A percentile compares a stretch with the other conserved stretches of the same genome.
Evolutionary conservation across 2,329 filamentous ascomycete genomes (phyloP).

Genomic region (Colletotrichum theobromicola): DNA sequence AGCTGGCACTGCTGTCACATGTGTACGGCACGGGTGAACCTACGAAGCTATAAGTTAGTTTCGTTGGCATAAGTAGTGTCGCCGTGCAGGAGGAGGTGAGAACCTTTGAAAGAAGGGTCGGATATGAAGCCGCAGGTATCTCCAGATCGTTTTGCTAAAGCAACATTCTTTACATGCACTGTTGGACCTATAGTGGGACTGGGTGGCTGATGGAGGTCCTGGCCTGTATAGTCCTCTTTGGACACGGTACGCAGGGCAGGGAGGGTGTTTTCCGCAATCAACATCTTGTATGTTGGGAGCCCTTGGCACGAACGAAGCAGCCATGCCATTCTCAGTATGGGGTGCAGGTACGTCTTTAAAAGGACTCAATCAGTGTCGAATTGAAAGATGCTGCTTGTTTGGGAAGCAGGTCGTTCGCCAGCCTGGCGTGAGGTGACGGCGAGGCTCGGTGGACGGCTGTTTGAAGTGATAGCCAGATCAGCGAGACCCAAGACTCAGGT

Average conservation of each 20-base stretch:
- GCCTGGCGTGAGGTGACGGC: background rate
- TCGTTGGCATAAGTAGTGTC: accelerated
- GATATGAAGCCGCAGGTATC: background rate
- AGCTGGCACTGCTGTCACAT: background rate
- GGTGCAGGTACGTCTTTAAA: background rate
- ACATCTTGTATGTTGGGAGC: background rate
- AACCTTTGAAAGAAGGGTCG: background rate
- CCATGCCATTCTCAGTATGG: background rate
- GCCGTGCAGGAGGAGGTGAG: accelerated
- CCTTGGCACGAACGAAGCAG: background rate
- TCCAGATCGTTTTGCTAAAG: background rate
- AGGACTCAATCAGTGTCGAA: too few species aligned
- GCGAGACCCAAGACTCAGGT: too few species aligned
- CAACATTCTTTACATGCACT: accelerated
- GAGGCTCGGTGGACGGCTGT: too few species aligned
- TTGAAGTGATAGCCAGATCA: too few species aligned
- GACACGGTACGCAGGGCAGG: background rate
- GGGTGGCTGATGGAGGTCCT: accelerated
- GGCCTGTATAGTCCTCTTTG: background rate
- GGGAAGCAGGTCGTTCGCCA: background rate
- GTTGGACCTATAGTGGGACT: background rate
- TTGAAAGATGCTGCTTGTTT: background rate
- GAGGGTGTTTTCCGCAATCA: accelerated
- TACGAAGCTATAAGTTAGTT: background rate
- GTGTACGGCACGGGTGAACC: background rate